Evolutionary conservation across 176 grass and related monocot species (phyloP).

Genomic region (Guadua angustifolia): DNA sequence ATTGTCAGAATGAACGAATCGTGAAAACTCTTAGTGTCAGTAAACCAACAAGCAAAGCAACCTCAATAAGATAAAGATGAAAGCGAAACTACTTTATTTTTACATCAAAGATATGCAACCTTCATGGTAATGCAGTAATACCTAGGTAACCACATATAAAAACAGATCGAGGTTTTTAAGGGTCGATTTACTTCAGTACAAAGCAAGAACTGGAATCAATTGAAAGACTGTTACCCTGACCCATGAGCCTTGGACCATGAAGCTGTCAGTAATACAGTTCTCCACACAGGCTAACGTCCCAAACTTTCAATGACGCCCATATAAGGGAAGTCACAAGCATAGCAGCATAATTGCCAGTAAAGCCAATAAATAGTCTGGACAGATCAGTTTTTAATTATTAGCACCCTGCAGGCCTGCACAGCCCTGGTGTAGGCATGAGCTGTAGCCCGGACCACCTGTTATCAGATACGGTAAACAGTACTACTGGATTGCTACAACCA

Average conservation of each 20-base stretch:
- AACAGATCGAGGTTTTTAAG: neutral
- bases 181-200: neutral
- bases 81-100: neutral
- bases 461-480: constrained; percentile 41
- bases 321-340: constrained; percentile 34
- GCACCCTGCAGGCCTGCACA: neutral
- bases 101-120: neutral
- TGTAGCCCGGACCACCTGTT: constrained; percentile 39
- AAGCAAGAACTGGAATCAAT: constrained; percentile 5
- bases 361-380: constrained; percentile 2
- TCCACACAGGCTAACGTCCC: neutral
- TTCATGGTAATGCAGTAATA: neutral
- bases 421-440: constrained; percentile 12
- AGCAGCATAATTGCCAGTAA: neutral
- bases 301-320: neutral
- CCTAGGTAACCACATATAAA: neutral
- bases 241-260: neutral
- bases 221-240: neutral
- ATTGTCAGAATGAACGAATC: neutral
- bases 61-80: neutral
- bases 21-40: neutral
- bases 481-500: constrained; percentile 37
- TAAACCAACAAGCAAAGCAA: constrained; percentile 37
- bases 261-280: neutral
- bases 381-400: constrained; percentile 38